Evolutionary conservation across 306 rosid genomes (phyloP), one percentile per base, ranked within the genome.

Genomic region (Herpetospermum pedunculosum): DNA sequence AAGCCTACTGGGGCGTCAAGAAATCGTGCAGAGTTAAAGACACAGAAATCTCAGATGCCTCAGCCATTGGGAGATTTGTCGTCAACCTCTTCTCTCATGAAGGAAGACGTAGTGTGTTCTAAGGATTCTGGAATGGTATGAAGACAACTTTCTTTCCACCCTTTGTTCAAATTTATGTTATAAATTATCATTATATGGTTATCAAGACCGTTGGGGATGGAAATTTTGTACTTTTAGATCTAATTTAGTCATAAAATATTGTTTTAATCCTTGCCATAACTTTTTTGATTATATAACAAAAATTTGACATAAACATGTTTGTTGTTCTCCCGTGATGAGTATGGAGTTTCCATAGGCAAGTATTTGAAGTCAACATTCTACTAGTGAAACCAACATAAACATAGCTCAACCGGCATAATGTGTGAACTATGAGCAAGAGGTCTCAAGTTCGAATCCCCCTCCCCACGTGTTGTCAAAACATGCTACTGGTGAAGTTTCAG

Each of bases 41-140:
- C 86, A 1, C 92, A 84, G 59, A 89, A 53, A 55, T 85, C 88
- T 81, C 81, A 80, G 63, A 35, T 78, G 81, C 81, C 81, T 81
- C 88, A 74, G 4, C 46, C 67, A 60, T 55, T 57, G 28, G 65
- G 72, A 28, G 90, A 83, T 52, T 82, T 77, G 4, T 81, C 84
- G 4, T 81, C 84, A 11, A 49, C 16, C 62, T 69, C 83, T 79
- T 78, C 81, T 11, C 16, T 64, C 18, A 77, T 64, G 67, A 89
- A 85, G 58, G 89, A 79, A 40, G 84, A 75, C 23, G 76, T 7
- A 58, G 47, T 55, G 64, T 4, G 77, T 50, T 25, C 38, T 30
- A 81, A 44, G 81, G 89, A 85, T 74, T 41, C 77, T 6, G 80
- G 60, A 59, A 79, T 14, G 90, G 98, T 87, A 87, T 82, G 30